These are phyloP conservation scores for Aristolochia fimbriata DNA, from an alignment of 164 flowering plant species.

Conservation along the genomic window DNA sequence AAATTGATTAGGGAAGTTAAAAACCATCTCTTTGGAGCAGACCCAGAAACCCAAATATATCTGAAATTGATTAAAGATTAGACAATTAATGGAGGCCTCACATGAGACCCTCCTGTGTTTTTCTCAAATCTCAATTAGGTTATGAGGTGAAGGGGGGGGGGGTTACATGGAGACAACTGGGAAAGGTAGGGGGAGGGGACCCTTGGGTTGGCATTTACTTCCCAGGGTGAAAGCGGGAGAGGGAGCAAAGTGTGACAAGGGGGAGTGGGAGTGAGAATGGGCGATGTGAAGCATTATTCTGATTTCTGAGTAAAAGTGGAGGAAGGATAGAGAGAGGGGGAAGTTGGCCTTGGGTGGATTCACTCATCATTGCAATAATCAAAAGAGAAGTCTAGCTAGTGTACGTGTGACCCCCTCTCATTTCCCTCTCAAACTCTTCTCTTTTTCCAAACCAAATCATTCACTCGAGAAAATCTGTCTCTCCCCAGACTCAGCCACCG, in stretches of 20 bases:
- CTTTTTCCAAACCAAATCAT: conserved; percentile 44
- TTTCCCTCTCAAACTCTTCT: conserved; percentile 24
- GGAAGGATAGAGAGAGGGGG: background rate
- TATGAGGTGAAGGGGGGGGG: background rate
- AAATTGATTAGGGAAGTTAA: background rate
- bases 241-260: conserved; percentile 6
- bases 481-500: conserved; percentile 20
- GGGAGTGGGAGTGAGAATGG: conserved; percentile 4
- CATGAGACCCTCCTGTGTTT: background rate
- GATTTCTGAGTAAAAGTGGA: background rate
- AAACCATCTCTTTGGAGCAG: too few species aligned
- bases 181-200: background rate
- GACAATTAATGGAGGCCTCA: background rate
- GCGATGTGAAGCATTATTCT: background rate
- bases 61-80: too few species aligned
- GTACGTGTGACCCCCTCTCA: conserved; percentile 1
- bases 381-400: conserved; percentile 16
- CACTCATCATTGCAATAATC: conserved; percentile 39
- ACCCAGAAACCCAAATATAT: too few species aligned
- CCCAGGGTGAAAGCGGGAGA: conserved; percentile 23
- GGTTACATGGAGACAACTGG: too few species aligned
- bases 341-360: conserved; percentile 21
- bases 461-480: conserved; percentile 55
- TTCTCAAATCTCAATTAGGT: background rate
- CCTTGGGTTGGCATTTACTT: background rate